These are phyloP conservation scores for Alnus rubra DNA, from an alignment of 306 rosid genomes.

Conservation along the genomic window DNA sequence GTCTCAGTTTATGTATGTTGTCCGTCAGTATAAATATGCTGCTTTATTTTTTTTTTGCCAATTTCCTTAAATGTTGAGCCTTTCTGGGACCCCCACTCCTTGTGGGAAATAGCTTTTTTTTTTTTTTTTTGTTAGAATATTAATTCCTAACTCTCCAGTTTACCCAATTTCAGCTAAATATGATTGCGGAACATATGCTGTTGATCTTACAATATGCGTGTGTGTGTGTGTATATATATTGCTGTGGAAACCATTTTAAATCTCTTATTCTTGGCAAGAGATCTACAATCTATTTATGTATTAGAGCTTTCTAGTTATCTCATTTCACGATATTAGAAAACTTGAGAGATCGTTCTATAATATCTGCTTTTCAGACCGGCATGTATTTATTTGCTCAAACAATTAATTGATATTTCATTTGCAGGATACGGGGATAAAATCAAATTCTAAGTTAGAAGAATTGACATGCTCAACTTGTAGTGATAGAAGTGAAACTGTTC, in stretches of 20 bases:
- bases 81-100: too few relatives aligned
- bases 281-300: not conserved
- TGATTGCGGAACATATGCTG: not conserved
- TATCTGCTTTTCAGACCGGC: not conserved
- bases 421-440: conserved; percentile 55
- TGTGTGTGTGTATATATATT: too few relatives aligned
- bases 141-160: too few relatives aligned
- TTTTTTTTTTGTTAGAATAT: too few relatives aligned
- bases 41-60: too few relatives aligned
- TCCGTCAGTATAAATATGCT: too few relatives aligned
- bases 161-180: not conserved
- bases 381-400: not conserved
- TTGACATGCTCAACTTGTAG: conserved; percentile 29
- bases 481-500: conserved; percentile 46
- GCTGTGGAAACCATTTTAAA: conserved; percentile 2
- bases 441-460: conserved; percentile 37
- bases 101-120: too few relatives aligned
- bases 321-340: not conserved
- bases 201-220: not conserved
- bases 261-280: not conserved
- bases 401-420: conserved; percentile 22
- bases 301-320: conserved; percentile 1
- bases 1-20: too few relatives aligned
- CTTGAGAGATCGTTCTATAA: conserved; percentile 3
- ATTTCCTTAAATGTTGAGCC: too few relatives aligned